Percentiles rank a stretch among this genome's conserved stretches.
Evolutionary conservation across 495 filamentous ascomycete species (phyloP).

Genomic region (Hyphodiscus hymeniophilus): DNA sequence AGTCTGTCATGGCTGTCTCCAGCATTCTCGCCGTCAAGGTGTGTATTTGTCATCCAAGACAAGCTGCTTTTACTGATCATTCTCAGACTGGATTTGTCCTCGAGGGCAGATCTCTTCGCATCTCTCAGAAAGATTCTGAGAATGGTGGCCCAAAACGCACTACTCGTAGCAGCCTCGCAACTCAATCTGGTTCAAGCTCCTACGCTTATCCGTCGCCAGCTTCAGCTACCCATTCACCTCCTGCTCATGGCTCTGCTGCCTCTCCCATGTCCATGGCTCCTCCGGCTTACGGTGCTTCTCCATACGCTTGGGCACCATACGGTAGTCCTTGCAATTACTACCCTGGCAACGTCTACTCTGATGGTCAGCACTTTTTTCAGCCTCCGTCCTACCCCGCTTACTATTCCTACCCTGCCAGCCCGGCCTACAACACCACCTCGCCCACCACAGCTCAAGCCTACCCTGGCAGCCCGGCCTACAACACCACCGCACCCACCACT

Average conservation of each 20-base stretch:
- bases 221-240: neutral
- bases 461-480: neutral
- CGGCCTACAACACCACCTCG: neutral
- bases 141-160: neutral
- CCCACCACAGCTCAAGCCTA: neutral
- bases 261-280: constrained; percentile 3
- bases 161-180: too few relatives aligned
- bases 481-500: neutral
- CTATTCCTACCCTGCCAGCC: neutral
- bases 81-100: constrained; percentile 10
- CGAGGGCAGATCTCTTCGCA: constrained; percentile 14
- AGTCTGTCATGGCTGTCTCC: constrained; percentile 26
- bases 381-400: neutral
- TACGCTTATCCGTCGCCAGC: neutral
- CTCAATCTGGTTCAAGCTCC: too few relatives aligned
- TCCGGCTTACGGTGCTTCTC: constrained; percentile 2
- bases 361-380: constrained; percentile 1
- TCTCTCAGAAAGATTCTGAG: constrained; percentile 22
- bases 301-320: constrained; percentile 2
- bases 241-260: neutral
- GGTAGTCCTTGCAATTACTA: constrained; percentile 7
- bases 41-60: neutral
- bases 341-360: neutral
- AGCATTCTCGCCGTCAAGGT: constrained; percentile 27
- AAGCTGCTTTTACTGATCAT: constrained; percentile 2